A percentile compares a stretch with the other conserved stretches of the same genome.
phyloP scores from a whole-genome alignment of 2,329 filamentous ascomycete genomes.

The Phaeosphaeria sp. region DNA sequence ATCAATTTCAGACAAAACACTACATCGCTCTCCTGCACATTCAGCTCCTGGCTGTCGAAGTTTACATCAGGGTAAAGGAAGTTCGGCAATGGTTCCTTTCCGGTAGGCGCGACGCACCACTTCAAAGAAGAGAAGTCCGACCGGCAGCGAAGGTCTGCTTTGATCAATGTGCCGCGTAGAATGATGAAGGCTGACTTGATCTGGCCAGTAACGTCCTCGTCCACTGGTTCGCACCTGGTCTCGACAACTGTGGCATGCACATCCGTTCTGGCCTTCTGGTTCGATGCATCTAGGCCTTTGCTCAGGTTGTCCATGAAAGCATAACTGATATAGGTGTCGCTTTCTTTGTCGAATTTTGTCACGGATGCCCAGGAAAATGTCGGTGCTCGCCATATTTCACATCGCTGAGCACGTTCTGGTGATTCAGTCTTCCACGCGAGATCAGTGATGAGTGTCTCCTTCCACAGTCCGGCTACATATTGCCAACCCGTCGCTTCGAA shows the following conservation, averaged over 20 bases:
- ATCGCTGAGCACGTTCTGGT: neutral
- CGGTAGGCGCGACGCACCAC: neutral
- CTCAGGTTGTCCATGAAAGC: neutral
- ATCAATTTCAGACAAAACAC: conserved; percentile 6
- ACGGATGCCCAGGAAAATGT: conserved; percentile 20
- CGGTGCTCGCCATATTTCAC: conserved; percentile 11
- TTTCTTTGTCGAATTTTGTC: neutral
- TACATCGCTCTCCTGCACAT: neutral
- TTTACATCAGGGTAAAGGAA: neutral
- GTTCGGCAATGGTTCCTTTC: neutral
- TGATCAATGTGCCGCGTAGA: conserved; percentile 1
- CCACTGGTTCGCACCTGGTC: neutral
- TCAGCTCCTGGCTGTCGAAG: neutral
- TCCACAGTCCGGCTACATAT: conserved; percentile 17
- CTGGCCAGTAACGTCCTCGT: neutral
- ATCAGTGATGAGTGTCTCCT: conserved; percentile 6
- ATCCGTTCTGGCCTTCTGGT: neutral
- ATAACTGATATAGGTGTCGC: neutral
- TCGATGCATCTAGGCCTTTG: neutral
- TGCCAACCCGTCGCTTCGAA: neutral
- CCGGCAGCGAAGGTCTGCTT: neutral
- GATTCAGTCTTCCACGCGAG: conserved; percentile 6
- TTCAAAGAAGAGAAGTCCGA: too few relatives aligned
- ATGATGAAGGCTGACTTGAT: neutral
- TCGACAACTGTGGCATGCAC: neutral